Percentiles rank a stretch among this genome's conserved stretches.
Evolutionary conservation across 768 basidiomycete species (phyloP).

Genomic region (Russula vinacea): DNA sequence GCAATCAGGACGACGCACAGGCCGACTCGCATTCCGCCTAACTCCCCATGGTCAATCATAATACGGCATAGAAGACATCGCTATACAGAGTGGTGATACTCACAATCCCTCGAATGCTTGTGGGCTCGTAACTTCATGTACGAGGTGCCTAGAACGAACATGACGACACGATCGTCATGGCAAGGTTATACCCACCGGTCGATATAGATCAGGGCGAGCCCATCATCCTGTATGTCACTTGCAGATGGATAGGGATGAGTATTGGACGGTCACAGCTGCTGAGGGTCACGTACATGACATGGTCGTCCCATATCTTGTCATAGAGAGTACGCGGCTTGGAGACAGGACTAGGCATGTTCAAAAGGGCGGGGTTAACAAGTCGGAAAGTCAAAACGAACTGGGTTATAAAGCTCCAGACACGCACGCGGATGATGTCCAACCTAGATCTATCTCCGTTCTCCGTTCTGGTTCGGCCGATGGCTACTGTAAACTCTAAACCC

Average conservation of each 20-base stretch:
- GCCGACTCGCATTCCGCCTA: constrained; percentile 49
- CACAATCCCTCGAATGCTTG: constrained; percentile 60
- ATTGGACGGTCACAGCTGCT: not conserved
- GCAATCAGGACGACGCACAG: constrained; percentile 61
- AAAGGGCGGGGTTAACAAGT: not conserved
- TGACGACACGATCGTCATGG: constrained; percentile 18
- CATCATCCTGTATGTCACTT: constrained; percentile 72
- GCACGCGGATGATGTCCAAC: too few relatives aligned
- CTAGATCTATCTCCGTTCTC: not conserved
- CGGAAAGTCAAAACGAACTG: not conserved
- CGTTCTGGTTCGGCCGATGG: constrained; percentile 5
- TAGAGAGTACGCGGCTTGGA: constrained; percentile 81
- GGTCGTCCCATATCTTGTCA: constrained; percentile 98
- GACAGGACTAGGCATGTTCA: constrained; percentile 53
- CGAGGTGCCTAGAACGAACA: constrained; percentile 44
- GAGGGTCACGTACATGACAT: constrained; percentile 67
- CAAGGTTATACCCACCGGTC: constrained; percentile 39
- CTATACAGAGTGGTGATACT: constrained; percentile 23
- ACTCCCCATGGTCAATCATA: not conserved
- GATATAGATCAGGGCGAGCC: constrained; percentile 76
- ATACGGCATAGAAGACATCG: not conserved
- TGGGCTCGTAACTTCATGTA: constrained; percentile 63
- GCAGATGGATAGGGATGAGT: constrained; percentile 3
- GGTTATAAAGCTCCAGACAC: not conserved
- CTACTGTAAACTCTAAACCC: not conserved